Conservation (phyloP, 2,329 filamentous ascomycete species). For the Aspergillus brunneoviolaceus region DNA sequence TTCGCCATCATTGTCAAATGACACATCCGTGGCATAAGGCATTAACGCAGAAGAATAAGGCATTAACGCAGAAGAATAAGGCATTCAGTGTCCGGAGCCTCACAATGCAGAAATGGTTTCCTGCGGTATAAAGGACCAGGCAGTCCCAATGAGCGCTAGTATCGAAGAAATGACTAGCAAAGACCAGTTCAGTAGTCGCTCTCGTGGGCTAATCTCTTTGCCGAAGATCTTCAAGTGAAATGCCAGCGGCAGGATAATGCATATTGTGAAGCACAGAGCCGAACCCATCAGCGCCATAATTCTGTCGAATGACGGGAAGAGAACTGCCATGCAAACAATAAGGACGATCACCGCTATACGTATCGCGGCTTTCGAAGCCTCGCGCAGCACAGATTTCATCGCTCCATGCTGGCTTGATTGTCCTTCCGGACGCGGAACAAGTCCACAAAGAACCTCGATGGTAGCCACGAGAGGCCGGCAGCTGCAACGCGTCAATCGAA, state of each 20-base stretch:
- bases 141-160: slow-evolving; percentile 74
- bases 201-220: slow-evolving; percentile 62
- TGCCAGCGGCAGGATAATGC: slow-evolving; percentile 81
- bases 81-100: not conserved
- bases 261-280: slow-evolving; percentile 89
- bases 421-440: slow-evolving; percentile 55
- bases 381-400: slow-evolving; percentile 26
- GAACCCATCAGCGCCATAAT: slow-evolving; percentile 91
- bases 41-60: not conserved
- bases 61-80: not conserved
- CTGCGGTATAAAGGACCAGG: slow-evolving; percentile 84
- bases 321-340: slow-evolving; percentile 72
- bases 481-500: slow-evolving; percentile 37
- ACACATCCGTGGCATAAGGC: slow-evolving; percentile 16
- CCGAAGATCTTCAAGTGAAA: slow-evolving; percentile 92
- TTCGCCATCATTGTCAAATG: slow-evolving; percentile 71
- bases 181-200: slow-evolving; percentile 66
- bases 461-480: slow-evolving; percentile 85
- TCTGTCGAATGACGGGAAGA: slow-evolving; percentile 77
- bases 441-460: slow-evolving; percentile 73
- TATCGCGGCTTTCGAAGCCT: slow-evolving; percentile 58
- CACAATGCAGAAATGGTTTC: slow-evolving; percentile 60
- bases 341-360: slow-evolving; percentile 66
- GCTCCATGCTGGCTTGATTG: slow-evolving; percentile 26
- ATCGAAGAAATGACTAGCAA: slow-evolving; percentile 68